Conservation (phyloP, 345 rosid species). For the Abelmoschus esculentus region DNA sequence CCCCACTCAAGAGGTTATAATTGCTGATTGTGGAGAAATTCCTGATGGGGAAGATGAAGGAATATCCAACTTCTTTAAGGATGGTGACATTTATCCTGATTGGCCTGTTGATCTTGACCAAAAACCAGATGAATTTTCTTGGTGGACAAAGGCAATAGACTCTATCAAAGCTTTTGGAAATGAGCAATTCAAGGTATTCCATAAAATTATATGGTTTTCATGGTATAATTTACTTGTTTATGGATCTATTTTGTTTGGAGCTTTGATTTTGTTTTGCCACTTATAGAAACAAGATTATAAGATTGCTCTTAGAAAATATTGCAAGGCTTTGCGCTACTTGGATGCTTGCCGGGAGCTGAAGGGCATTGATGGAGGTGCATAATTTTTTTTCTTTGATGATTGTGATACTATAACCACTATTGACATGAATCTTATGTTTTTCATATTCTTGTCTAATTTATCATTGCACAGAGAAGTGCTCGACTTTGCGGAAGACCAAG, state of each 20-base stretch:
- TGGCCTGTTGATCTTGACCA: conserved; percentile 80
- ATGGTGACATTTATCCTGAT: conserved; percentile 82
- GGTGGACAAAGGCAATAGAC: conserved; percentile 91
- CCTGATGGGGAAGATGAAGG: conserved; percentile 77
- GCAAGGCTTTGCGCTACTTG: conserved; percentile 79
- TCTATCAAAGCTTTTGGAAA: conserved; percentile 66
- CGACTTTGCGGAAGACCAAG: conserved; percentile 72
- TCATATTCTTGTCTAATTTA: background rate
- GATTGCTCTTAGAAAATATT: conserved; percentile 89
- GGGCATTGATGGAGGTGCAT: conserved; percentile 76
- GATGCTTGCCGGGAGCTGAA: conserved; percentile 97
- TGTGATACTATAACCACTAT: background rate
- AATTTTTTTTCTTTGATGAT: background rate
- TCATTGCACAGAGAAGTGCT: conserved; percentile 48
- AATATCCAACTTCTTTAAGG: conserved; percentile 68
- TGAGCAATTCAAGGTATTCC: conserved; percentile 60
- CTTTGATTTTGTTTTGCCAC: background rate
- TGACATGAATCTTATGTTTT: background rate
- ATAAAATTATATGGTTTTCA: background rate
- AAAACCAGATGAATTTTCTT: conserved; percentile 50
- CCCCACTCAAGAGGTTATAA: conserved; percentile 51
- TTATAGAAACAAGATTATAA: conserved; percentile 73
- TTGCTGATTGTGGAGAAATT: conserved; percentile 75
- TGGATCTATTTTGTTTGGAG: background rate
- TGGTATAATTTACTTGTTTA: too few relatives aligned